Evolutionary conservation across 768 basidiomycete genomes (phyloP).

Genomic region (Phlegmacium glaucopus): DNA sequence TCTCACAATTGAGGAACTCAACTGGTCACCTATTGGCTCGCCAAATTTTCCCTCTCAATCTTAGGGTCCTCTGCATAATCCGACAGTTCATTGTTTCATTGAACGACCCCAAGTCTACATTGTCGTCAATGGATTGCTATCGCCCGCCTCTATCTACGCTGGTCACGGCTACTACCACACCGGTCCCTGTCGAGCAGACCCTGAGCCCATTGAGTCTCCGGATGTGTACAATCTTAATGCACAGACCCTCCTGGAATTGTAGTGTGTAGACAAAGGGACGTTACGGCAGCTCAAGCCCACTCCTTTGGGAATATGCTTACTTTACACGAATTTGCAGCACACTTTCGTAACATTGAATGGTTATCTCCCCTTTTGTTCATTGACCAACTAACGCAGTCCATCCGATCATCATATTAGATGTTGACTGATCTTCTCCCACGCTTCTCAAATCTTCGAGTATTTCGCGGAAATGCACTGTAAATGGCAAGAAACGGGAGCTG

Average conservation of each 20-base stretch:
- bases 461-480: conserved; percentile 36
- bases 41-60: conserved; percentile 34
- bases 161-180: conserved; percentile 9
- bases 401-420: conserved; percentile 26
- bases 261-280: conserved; percentile 24
- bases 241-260: conserved; percentile 24
- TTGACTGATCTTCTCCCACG: conserved; percentile 39
- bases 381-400: conserved; percentile 16
- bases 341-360: conserved; percentile 39
- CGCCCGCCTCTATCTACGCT: conserved; percentile 23
- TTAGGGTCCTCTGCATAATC: conserved; percentile 35
- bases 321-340: conserved; percentile 30
- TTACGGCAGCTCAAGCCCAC: conserved; percentile 30
- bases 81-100: conserved; percentile 33
- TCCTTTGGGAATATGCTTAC: conserved; percentile 24
- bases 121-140: conserved; percentile 8
- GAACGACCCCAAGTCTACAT: conserved; percentile 18
- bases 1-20: conserved; percentile 41
- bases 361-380: conserved; percentile 29
- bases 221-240: conserved; percentile 29
- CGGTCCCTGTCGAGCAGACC: conserved; percentile 9
- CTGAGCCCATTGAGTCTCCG: conserved; percentile 32
- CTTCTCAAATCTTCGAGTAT: conserved; percentile 40
- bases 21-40: conserved; percentile 40
- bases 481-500: conserved; percentile 33